Evolutionary conservation across 2,329 filamentous ascomycete species (phyloP), one percentile per base, ranked within the genome.

Genomic region (Cladobotryum mycophilum): DNA sequence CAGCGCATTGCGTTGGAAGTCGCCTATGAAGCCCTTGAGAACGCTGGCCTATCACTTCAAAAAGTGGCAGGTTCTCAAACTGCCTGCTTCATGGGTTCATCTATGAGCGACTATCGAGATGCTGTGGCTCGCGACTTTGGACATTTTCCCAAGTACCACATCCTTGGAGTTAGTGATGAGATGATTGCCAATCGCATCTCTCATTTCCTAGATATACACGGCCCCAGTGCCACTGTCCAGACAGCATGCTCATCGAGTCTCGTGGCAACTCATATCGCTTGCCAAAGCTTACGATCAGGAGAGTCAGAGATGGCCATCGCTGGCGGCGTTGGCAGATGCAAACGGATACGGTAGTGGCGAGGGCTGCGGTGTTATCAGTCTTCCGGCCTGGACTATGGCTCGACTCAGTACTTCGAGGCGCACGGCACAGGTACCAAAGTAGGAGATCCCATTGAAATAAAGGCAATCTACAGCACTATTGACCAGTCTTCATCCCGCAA

Each of bases 281-380:
- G 67, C n/a, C 59, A 60, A 5, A 58, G 63, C 5, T 53, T 59
- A 0, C 53, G 51, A 2, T 49, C 41, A 6, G 61, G 66, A 1
- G 64, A 67, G 6, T 60, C 57, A 36, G 48, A 48, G 1, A 44
- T 51, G 2, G 67, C 64, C 1, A 15, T 70, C 6, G 67, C 69
- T 5, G 61, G 53, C 3, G 67, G 65, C 5, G 52, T 57, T 0
- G 68, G 60, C 67, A 3, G 58, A 64, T 7, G 78, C 74, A 0
- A 65, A 76, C 47, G 78, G 78, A 0, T 81, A 78, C 50, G 74
- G 65, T 0, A 67, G 76, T 4, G 77, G 72, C 2, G 78, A 81
- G 54, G 78, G 71, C 5, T 58, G 73, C 13, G 69, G 60, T 2
- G 63, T 67, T 7, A 72, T 47, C 34, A 48, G 2, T 49, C 52